Evolutionary conservation across 2,329 filamentous ascomycete genomes (phyloP), one percentile per base, ranked within the genome.

Genomic region (Leptographium wingfieldii): DNA sequence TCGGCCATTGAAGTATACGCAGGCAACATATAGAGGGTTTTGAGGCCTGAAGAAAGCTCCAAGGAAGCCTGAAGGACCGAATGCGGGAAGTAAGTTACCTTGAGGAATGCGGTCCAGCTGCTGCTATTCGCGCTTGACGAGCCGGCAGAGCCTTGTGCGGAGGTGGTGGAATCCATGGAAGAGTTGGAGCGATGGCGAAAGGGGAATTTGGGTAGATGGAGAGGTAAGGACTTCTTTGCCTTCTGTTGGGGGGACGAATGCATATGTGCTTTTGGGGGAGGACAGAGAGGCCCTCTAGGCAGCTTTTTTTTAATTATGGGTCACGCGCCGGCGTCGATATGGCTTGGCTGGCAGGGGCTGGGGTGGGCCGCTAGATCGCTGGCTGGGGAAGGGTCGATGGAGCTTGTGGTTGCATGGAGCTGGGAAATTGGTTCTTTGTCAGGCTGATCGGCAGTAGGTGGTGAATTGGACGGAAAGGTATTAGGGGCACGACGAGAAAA

Each of bases 81-180:
- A 35, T 35, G 33, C 33, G 33, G 33, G 33, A 35, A 35, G 22
- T 62, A 38, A 67, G 7, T 3, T 55, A 80, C 78, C 75, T 80
- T 80, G 62, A 80, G 71, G 65, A 80, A 80, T 48, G 78, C 72
- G 33, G 76, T 69, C 78, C 78, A 81, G 69, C 76, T 79, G 63
- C 76, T 72, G 65, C 67, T 65, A 60, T n/a, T n/a, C 1, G 43
- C 43, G 19, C 22, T 19, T 12, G 67, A 70, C 54, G 73, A 73
- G 62, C 73, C 71, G 38, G 73, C 64, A 51, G 72, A 66, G 29
- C 63, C 59, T 5, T 31, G 4, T 10, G 56, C 11, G 5, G 59
- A 40, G 27, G 61, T 57, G 3, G 56, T 12, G 27, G 59, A 55
- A 49, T 63, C 64, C 63, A 65, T 63, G 49, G 27, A 40, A 25